Base-by-base conservation (phyloP, 306 rosid species). In the Hippophae gyantsensis region DNA sequence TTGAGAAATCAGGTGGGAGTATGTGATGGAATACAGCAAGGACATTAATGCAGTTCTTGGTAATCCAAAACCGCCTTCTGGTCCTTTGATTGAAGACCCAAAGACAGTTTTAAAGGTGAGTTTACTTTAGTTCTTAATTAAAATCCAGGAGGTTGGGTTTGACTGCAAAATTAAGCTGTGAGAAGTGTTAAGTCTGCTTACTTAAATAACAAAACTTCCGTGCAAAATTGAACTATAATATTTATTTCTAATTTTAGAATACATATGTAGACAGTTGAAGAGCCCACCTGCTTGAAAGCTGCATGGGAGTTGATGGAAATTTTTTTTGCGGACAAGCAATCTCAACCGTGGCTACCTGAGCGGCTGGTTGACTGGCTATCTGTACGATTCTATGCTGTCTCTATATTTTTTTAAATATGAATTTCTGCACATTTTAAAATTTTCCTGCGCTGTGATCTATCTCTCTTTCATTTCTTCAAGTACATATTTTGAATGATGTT, bases 291-390 rank as follows among this genome's bases (percentile, higher is more conserved):
- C 65, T 69, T 85, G 79, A 87, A 87, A 81, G 96, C 96, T 52
- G 98, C 96, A 6, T 90, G 98, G 98, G 87, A 90, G 81, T 69
- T 87, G 74, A 72, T 90, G 86, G 92, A 83, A 76, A 80, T 90
- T 68, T 90, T 90, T 76, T 90, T 85, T 72, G 96, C 81, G 1
- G 98, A 90, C 82, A 90, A 83, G 74, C 83, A 76, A 63, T 86
- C 86, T 61, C 96, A 83, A 78, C 73, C 92, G 54, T 90, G 95
- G 95, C 81, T 81, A 67, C 85, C 82, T 53, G 98, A 90, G 74
- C 86, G 83, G 65, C 89, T 90, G 66, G 92, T 87, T 72, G 98
- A 90, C 81, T 90, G 98, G 96, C 71, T 90, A 82, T 82, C 92
- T 66, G 98, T 90, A 90, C 78, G 81, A 80, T 83, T 83, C 57